Evolutionary conservation across 352 stramenopile species (phyloP).

Genomic region (Salisapilia sapeloensis): DNA sequence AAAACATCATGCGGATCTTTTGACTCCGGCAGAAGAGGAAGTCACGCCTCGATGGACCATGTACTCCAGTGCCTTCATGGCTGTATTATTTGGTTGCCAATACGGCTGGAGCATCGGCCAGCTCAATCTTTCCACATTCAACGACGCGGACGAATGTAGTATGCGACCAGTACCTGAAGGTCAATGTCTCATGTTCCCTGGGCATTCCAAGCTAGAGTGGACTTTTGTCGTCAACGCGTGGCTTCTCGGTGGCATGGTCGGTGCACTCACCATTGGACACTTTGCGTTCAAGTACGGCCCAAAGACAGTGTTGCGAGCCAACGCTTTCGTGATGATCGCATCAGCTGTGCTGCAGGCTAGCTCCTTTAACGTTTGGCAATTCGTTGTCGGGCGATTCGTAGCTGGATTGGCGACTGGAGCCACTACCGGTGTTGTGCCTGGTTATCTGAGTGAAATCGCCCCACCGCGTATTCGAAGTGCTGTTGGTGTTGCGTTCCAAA

Average conservation of each 20-base stretch:
- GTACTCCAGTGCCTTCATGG: slow-evolving; percentile 3
- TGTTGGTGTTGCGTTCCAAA: slow-evolving; percentile 18
- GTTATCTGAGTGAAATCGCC: slow-evolving; percentile 28
- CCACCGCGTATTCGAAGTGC: slow-evolving; percentile 17
- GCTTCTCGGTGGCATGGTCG: slow-evolving; percentile 7
- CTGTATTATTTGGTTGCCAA: slow-evolving; percentile 5
- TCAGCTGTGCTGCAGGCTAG: slow-evolving; percentile 13
- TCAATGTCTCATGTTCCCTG: slow-evolving; percentile 2
- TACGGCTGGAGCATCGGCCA: slow-evolving; percentile 7
- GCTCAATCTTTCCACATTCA: slow-evolving; percentile 5
- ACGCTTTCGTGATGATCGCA: slow-evolving; percentile 15
- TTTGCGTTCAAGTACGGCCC: slow-evolving; percentile 5
- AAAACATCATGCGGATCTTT: no score
- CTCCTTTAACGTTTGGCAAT: slow-evolving; percentile 9
- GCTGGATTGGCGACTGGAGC: slow-evolving; percentile 24
- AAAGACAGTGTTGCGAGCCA: slow-evolving; percentile 2
- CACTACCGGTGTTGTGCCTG: slow-evolving; percentile 7
- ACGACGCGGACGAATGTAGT: slow-evolving; percentile 2
- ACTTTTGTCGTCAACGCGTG: slow-evolving; percentile 6
- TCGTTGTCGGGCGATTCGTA: slow-evolving; percentile 20
- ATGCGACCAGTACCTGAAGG: background rate
- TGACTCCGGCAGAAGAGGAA: no score
- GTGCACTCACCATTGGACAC: slow-evolving; percentile 7
- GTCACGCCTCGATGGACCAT: slow-evolving; percentile 1
- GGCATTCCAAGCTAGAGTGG: slow-evolving; percentile 1